Evolutionary conservation across 345 rosid species (phyloP).

Genomic region (Noccaea bulbosa): DNA sequence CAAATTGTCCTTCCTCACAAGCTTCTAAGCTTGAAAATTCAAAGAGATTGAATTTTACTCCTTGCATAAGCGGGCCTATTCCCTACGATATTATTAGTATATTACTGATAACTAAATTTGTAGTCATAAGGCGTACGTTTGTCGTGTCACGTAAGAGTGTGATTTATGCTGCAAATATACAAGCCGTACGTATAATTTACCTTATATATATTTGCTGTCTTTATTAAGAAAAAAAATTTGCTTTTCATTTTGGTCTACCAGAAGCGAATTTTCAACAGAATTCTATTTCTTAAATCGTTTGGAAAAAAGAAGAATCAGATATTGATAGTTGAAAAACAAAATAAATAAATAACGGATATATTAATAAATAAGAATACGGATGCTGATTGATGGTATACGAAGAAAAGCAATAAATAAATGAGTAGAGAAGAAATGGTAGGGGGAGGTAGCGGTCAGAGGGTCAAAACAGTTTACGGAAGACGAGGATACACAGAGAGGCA

Average conservation of each 20-base stretch:
- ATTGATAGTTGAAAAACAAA: too few species aligned
- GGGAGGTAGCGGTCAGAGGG: slow-evolving; percentile 18
- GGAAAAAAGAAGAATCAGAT: too few species aligned
- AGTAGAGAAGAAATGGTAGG: neutral
- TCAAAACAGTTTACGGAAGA: slow-evolving; percentile 18
- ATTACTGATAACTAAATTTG: neutral
- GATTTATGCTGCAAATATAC: too few species aligned
- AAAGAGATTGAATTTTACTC: neutral
- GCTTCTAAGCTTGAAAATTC: neutral
- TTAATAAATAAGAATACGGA: too few species aligned
- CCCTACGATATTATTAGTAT: neutral
- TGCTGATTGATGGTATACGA: neutral
- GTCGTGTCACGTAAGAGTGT: too few species aligned
- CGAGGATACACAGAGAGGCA: slow-evolving; percentile 20
- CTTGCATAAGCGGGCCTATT: neutral
- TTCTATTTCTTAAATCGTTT: too few species aligned
- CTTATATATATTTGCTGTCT: too few species aligned
- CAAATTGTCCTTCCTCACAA: neutral
- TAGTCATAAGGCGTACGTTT: neutral
- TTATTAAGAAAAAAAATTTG: too few species aligned
- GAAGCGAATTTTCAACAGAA: too few species aligned
- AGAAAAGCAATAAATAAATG: neutral
- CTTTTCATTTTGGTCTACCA: too few species aligned
- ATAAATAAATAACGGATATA: too few species aligned
- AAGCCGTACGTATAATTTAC: too few species aligned